Base-by-base conservation (phyloP, 1,139 yeast species). In the Suhomyces yuchorum region DNA sequence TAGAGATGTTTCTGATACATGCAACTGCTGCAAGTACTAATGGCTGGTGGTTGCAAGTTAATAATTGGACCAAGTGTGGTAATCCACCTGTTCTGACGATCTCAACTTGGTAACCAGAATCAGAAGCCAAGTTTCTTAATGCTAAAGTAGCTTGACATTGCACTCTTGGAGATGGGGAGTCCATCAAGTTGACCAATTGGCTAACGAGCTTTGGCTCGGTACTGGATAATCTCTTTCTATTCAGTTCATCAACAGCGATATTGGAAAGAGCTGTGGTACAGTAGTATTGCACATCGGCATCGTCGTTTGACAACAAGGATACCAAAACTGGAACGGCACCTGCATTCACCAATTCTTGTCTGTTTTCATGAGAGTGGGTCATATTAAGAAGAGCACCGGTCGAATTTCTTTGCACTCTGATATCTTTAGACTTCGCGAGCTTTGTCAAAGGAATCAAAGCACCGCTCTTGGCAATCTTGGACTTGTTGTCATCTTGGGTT, bases 121-220 rank as follows among this genome's bases (percentile, higher is more conserved):
- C 99, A 2, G 96, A 87, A 1, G 99, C 99, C 62, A 93, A 80
- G 64, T 93, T 93, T 71, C 99, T 82, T 59, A 93, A 78, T 1
- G 98, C 99, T 53, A 93, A 77, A 5, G 99, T 96, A 0, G 99
- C 98, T 71, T 93, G 99, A 68, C 99, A 93, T 70, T 93, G 98
- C 30, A 93, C 97, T 58, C 98, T 80, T 30, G 97, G 96, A 32
- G 93, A 84, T 19, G 86, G 85, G 3, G 96, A 87, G 64, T 90
- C 96, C 99, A 95, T 93, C 55, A 93, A 77, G 55, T 81, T 82
- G 35, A 95, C 97, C 57, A 93, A 78, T 65, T 91, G 95, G 52
- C 86, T 75, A 6, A 93, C 97, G 54, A 93, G 78, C 60, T 91
- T 86, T n/a, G 97, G 97, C 70, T 93, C 98, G 2, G 97, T 88